Evolutionary conservation across 2,329 filamentous ascomycete genomes (phyloP).

Genomic region (Monilinia vaccinii-corymbosi): DNA sequence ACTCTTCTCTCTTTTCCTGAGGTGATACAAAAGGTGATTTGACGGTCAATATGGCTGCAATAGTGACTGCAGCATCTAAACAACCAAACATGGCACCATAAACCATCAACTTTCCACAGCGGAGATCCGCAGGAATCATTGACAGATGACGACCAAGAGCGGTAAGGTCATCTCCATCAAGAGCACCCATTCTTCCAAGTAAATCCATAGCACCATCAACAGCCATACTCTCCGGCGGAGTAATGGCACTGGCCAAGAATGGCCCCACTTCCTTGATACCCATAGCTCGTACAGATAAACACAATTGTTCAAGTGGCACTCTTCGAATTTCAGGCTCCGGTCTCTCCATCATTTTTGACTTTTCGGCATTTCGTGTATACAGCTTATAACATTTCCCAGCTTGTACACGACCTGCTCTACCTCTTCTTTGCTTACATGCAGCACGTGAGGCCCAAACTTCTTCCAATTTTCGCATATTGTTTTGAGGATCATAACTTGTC

Average conservation of each 20-base stretch:
- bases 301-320: slow-evolving; percentile 89
- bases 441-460: slow-evolving; percentile 94
- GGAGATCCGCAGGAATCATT: slow-evolving; percentile 86
- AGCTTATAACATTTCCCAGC: slow-evolving; percentile 92
- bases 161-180: slow-evolving; percentile 79
- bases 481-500: slow-evolving; percentile 83
- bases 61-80: slow-evolving; percentile 77
- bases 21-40: slow-evolving; percentile 81
- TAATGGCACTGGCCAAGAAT: slow-evolving; percentile 80
- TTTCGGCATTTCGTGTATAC: slow-evolving; percentile 78
- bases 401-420: slow-evolving; percentile 86
- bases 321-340: slow-evolving; percentile 90
- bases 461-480: slow-evolving; percentile 87
- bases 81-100: slow-evolving; percentile 92
- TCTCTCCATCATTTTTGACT: slow-evolving; percentile 70
- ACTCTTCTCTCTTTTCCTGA: slow-evolving; percentile 71
- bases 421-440: slow-evolving; percentile 87
- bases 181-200: slow-evolving; percentile 75
- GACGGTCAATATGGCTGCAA: slow-evolving; percentile 86
- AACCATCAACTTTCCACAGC: slow-evolving; percentile 90
- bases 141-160: slow-evolving; percentile 88
- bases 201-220: slow-evolving; percentile 78
- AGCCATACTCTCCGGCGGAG: slow-evolving; percentile 75
- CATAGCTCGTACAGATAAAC: slow-evolving; percentile 91
- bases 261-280: slow-evolving; percentile 70